phyloP scores from a whole-genome alignment of 1,139 yeast species.

The Spencermartinsiella ligniputridi region DNA sequence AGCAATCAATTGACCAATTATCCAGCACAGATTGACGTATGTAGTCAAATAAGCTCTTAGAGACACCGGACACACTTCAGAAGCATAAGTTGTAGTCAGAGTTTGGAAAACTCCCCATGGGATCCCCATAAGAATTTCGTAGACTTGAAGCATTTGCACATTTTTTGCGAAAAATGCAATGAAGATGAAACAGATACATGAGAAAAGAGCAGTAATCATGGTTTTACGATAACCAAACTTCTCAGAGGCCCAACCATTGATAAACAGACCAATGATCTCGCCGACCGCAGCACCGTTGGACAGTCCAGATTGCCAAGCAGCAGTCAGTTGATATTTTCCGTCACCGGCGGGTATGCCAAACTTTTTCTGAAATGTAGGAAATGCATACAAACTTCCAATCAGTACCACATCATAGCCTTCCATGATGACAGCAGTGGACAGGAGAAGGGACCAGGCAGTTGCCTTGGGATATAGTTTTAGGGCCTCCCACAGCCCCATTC shows the following conservation, averaged over 20 bases:
- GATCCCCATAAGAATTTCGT: constrained; percentile 41
- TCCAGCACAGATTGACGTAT: constrained; percentile 39
- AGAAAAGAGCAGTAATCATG: constrained; percentile 30
- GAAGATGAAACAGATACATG: constrained; percentile 35
- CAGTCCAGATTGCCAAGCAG: constrained; percentile 14
- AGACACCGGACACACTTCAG: constrained; percentile 44
- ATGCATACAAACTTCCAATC: constrained; percentile 30
- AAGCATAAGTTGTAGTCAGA: constrained; percentile 41
- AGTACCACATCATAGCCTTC: constrained; percentile 44
- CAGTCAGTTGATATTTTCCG: constrained; percentile 8
- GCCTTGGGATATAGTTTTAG: constrained; percentile 38
- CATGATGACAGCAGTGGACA: constrained; percentile 41
- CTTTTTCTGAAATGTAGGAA: constrained; percentile 33
- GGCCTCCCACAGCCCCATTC: constrained; percentile 9
- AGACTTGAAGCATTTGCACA: constrained; percentile 37
- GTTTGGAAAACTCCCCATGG: constrained; percentile 45
- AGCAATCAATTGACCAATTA: constrained; percentile 40
- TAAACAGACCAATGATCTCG: constrained; percentile 14
- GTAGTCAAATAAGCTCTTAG: constrained; percentile 41
- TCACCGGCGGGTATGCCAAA: constrained; percentile 37
- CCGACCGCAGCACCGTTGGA: constrained; percentile 14
- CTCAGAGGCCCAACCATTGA: constrained; percentile 32
- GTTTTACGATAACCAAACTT: constrained; percentile 45
- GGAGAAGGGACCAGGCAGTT: constrained; percentile 40
- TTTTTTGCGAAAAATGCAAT: constrained; percentile 41